Conservation (phyloP, 176 grass and related monocot species). For the Luzula sylvatica region DNA sequence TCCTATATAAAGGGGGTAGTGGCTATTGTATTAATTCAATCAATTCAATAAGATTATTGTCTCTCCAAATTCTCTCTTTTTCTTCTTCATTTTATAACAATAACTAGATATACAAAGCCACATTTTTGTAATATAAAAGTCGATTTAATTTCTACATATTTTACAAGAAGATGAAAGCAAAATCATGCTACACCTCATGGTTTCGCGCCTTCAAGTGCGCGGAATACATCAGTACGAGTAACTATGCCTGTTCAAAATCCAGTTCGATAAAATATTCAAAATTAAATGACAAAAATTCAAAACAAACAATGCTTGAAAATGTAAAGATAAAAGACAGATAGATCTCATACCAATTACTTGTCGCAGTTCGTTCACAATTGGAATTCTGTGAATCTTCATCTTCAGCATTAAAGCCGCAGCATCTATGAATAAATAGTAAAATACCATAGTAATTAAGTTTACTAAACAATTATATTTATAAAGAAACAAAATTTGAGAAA, state of each 20-base stretch:
- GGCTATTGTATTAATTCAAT: too few species aligned
- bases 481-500: not conserved
- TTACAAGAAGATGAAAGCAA: not conserved
- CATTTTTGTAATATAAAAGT: too few species aligned
- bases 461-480: not conserved
- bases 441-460: not conserved
- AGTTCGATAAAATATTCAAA: not conserved
- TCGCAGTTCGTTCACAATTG: constrained; percentile 45
- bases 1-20: too few species aligned
- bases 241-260: constrained; percentile 13
- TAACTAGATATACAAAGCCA: too few species aligned
- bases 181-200: not conserved
- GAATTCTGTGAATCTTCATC: constrained; percentile 74
- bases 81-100: too few species aligned
- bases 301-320: not conserved
- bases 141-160: not conserved
- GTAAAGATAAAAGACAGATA: not conserved
- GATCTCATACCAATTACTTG: constrained; percentile 45
- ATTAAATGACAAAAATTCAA: not conserved
- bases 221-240: constrained; percentile 10
- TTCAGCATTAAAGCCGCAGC: constrained; percentile 81
- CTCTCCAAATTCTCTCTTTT: too few species aligned
- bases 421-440: constrained; percentile 23
- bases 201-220: constrained; percentile 5
- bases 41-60: too few species aligned